Conservation (phyloP, 495 filamentous ascomycete genomes). For the Emericellopsis terricola region DNA sequence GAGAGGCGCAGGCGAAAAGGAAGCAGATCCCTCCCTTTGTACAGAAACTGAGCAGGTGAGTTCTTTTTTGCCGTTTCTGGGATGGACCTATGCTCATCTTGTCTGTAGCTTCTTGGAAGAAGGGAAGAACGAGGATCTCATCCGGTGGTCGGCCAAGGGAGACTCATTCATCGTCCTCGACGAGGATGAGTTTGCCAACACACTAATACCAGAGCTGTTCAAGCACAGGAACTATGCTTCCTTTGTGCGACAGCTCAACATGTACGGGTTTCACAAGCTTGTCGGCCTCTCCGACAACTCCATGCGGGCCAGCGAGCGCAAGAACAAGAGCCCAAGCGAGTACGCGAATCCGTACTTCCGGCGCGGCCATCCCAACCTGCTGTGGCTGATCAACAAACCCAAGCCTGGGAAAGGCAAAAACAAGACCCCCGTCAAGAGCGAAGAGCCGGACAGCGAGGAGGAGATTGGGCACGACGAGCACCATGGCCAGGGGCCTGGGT, state of each 20-base stretch:
- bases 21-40: slow-evolving; percentile 97
- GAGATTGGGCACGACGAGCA: slow-evolving; percentile 28
- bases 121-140: slow-evolving; percentile 78
- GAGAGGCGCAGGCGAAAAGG: slow-evolving; percentile 65
- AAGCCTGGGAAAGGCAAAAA: slow-evolving; percentile 49
- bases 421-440: slow-evolving; percentile 52
- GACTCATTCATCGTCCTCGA: slow-evolving; percentile 94
- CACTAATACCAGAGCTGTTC: slow-evolving; percentile 88
- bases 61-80: too few species aligned
- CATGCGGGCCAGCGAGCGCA: slow-evolving; percentile 89
- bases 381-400: slow-evolving; percentile 97
- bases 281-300: slow-evolving; percentile 95
- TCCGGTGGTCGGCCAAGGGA: slow-evolving; percentile 92
- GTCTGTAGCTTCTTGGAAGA: slow-evolving; percentile 75
- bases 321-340: slow-evolving; percentile 94
- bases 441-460: slow-evolving; percentile 23
- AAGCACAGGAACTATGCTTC: slow-evolving; percentile 99
- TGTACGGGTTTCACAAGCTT: slow-evolving; percentile 99
- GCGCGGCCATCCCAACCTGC: slow-evolving; percentile 74
- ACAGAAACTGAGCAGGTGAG: slow-evolving; percentile 93
- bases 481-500: slow-evolving; percentile 8
- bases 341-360: slow-evolving; percentile 96
- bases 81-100: too few species aligned
- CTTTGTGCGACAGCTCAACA: slow-evolving; percentile 94
- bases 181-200: slow-evolving; percentile 98